phyloP scores from a whole-genome alignment of 768 basidiomycete genomes.

The Macrolepiota albuminosa region DNA sequence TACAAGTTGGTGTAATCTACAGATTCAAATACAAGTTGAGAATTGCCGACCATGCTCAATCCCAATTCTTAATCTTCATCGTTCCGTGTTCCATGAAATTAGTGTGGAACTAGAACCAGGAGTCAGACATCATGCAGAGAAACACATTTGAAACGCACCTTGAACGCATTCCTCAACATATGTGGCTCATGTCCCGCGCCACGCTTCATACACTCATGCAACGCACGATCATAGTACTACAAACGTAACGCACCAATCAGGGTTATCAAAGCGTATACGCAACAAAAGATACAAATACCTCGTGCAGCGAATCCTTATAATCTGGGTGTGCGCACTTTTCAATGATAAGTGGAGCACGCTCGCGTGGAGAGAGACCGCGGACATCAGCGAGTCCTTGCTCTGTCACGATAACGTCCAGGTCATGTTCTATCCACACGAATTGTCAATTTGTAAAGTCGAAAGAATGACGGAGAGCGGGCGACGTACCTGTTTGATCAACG shows the following conservation, averaged over 20 bases:
- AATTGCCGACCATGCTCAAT: conserved; percentile 9
- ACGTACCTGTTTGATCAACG: conserved; percentile 42
- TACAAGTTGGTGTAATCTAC: background rate
- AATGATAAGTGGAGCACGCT: conserved; percentile 42
- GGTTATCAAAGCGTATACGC: background rate
- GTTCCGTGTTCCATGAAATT: conserved; percentile 28
- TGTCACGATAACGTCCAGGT: conserved; percentile 42
- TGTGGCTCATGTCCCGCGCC: conserved; percentile 46
- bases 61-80: conserved; percentile 29
- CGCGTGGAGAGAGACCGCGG: conserved; percentile 40
- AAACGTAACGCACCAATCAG: background rate
- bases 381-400: conserved; percentile 47
- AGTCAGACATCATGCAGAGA: background rate
- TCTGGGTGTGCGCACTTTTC: conserved; percentile 45
- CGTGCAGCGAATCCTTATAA: conserved; percentile 36
- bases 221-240: conserved; percentile 38
- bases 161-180: conserved; percentile 31
- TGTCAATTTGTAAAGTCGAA: background rate
- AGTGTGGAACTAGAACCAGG: conserved; percentile 12
- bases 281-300: conserved; percentile 17
- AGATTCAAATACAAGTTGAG: background rate
- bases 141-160: background rate
- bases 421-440: conserved; percentile 30
- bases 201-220: conserved; percentile 37
- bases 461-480: background rate